Evolutionary conservation across 2,329 filamentous ascomycete genomes (phyloP).

Genomic region (Aureobasidium zeae): DNA sequence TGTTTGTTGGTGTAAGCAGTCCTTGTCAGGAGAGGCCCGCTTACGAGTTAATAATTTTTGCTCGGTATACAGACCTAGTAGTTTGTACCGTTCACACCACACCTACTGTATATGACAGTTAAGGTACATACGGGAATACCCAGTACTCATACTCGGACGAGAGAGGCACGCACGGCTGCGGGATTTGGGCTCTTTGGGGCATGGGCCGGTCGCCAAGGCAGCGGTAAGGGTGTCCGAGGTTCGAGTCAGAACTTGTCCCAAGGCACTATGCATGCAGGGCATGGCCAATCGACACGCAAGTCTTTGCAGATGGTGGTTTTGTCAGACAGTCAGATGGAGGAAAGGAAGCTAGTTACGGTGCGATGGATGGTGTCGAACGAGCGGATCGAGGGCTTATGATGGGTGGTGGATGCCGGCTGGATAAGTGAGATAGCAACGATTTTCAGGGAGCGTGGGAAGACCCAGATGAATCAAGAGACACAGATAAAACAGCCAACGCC

Average conservation of each 20-base stretch:
- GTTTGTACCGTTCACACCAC: constrained; percentile 7
- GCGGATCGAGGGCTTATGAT: constrained; percentile 5
- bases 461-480: neutral
- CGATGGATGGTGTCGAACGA: neutral
- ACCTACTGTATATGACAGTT: neutral
- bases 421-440: constrained; percentile 8
- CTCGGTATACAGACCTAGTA: neutral
- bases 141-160: constrained; percentile 2
- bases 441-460: neutral
- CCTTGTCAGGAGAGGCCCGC: neutral
- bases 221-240: constrained; percentile 4
- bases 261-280: constrained; percentile 11
- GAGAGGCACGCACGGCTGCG: too few species aligned
- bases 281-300: constrained; percentile 9
- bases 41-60: neutral
- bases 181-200: neutral
- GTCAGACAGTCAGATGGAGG: constrained; percentile 1
- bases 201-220: constrained; percentile 11
- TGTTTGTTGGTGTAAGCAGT: neutral
- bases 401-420: neutral
- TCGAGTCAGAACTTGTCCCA: constrained; percentile 2
- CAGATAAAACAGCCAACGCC: neutral
- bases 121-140: neutral
- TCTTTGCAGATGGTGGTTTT: constrained; percentile 1
- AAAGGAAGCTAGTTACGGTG: constrained; percentile 9